Base-by-base conservation (phyloP, 2,329 filamentous ascomycete genomes). In the Aspergillus aculeatinus region DNA sequence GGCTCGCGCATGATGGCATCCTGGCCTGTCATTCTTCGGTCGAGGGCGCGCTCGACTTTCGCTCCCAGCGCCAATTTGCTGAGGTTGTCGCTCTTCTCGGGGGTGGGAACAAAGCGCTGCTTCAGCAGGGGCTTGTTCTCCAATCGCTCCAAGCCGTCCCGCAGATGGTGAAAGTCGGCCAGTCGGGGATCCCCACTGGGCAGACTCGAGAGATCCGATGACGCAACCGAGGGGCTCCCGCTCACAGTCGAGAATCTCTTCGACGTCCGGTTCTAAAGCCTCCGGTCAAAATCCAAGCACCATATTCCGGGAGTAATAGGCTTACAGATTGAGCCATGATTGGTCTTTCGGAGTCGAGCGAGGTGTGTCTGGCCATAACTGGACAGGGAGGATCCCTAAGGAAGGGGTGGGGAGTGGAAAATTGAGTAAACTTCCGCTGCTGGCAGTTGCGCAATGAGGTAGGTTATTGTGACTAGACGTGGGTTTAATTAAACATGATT, bases 41-140 rank as follows among this genome's bases (percentile, higher is more conserved):
- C 89, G 58, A 97, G 85, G 23, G 93, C 92, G 62, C 93, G 87
- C 75, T 96, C 92, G 47, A 96, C 85, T 80, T 96, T 96, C 62
- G 92, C 92, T 51, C 92, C 90, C 55, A 96, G 85, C 42, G 92
- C 92, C 60, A 96, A 84, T 80, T 96, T 96, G 80, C 87, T 88
- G 77, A 96, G 82, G 74, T 89, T 88, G 70, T 91, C 90, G 21
- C 84, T 86, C 83, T 96, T 96, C 77, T 94, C 87, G 64, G 89
- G 86, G 73, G 83, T 89, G 64, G 93, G 86, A 59, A 87, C 82
- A 72, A 93, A 93, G 68, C 93, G 89, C 80, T 97, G 93, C 70
- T 89, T 86, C 68, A 86, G 81, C 29, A 96, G 87, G 52, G 89
- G 90, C 78, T 91, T 92, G 82, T 96, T 95, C 77, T 96, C 91